Evolutionary conservation across 148 eudicot species (phyloP).

Genomic region (Rhododendron williamsianum): DNA sequence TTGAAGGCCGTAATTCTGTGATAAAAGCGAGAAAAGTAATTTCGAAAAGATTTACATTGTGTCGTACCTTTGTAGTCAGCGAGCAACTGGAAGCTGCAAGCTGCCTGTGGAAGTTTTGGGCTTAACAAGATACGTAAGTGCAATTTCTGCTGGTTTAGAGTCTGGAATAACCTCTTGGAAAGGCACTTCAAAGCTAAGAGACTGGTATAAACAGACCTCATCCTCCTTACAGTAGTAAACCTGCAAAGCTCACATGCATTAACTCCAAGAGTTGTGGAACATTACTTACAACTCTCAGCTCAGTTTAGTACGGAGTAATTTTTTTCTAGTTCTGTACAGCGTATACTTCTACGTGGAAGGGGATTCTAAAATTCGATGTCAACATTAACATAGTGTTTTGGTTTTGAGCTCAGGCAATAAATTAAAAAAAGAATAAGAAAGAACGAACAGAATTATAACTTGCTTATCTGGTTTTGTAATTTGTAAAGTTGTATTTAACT

Average conservation of each 20-base stretch:
- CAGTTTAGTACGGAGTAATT: not conserved
- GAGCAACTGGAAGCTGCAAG: slow-evolving; percentile 35
- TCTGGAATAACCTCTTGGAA: slow-evolving; percentile 61
- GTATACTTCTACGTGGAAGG: not conserved
- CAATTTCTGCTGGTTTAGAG: slow-evolving; percentile 45
- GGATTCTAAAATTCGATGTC: not conserved
- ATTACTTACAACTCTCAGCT: not conserved
- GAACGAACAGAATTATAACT: slow-evolving; percentile 1
- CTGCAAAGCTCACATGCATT: slow-evolving; percentile 28
- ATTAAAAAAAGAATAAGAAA: not conserved
- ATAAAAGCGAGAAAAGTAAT: not conserved
- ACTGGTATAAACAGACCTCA: slow-evolving; percentile 84
- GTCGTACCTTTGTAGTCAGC: not conserved
- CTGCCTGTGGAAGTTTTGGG: slow-evolving; percentile 41
- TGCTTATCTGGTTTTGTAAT: not conserved
- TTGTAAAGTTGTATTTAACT: not conserved
- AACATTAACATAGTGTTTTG: not conserved
- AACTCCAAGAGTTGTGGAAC: not conserved
- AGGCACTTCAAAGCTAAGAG: slow-evolving; percentile 71
- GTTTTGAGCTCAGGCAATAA: not conserved
- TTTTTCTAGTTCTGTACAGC: not conserved
- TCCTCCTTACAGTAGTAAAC: slow-evolving; percentile 96
- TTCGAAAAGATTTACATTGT: not conserved
- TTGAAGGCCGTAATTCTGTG: not conserved
- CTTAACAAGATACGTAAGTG: slow-evolving; percentile 63